phyloP scores from a whole-genome alignment of 257 asterid species.

The Phtheirospermum japonicum region DNA sequence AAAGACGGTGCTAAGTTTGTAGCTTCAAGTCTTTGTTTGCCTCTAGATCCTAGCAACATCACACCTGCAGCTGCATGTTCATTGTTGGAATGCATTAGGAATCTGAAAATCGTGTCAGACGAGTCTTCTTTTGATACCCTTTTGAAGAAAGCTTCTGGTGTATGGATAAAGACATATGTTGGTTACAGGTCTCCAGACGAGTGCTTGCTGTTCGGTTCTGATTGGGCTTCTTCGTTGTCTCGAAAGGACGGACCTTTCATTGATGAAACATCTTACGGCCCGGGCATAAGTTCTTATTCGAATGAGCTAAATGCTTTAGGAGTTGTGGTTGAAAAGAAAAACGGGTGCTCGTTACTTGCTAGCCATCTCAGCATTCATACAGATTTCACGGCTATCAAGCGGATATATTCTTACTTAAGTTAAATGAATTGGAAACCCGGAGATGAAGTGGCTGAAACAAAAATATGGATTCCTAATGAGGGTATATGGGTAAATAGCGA shows the following conservation, averaged over 20 bases:
- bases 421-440: not conserved
- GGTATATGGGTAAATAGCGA: not conserved
- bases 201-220: not conserved
- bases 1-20: not conserved
- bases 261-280: not conserved
- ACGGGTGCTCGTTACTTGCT: not conserved
- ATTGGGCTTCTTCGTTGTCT: not conserved
- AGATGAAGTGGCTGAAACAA: not conserved
- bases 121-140: not conserved
- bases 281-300: not conserved
- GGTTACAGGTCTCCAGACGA: constrained; percentile 1
- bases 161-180: not conserved
- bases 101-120: not conserved
- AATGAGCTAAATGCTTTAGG: not conserved
- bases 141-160: not conserved
- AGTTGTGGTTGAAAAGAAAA: not conserved
- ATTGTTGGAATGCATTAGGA: constrained; percentile 3
- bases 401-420: not conserved
- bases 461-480: not conserved
- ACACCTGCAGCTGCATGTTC: constrained; percentile 1
- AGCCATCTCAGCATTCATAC: not conserved
- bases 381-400: not conserved
- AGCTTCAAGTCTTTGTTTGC: not conserved
- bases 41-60: not conserved
- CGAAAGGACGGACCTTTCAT: not conserved